Evolutionary conservation across 2,329 filamentous ascomycete species (phyloP).

Genomic region (Nothopassalora personata): DNA sequence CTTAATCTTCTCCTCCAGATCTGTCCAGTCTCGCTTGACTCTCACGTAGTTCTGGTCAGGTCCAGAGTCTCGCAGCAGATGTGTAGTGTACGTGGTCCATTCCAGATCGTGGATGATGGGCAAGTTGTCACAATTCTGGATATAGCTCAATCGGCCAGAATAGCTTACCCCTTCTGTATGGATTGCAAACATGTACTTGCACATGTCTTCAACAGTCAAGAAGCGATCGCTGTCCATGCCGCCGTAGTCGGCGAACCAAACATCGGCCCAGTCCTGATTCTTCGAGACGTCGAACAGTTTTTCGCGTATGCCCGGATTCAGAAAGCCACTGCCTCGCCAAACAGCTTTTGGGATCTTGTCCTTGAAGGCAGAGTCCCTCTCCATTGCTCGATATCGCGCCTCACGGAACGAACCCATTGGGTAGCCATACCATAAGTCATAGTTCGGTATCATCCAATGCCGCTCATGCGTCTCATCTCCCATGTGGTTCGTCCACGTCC

Average conservation of each 20-base stretch:
- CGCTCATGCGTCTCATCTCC: slow-evolving; percentile 32
- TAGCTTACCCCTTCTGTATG: slow-evolving; percentile 30
- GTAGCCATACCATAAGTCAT: slow-evolving; percentile 44
- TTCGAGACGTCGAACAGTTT: slow-evolving; percentile 26
- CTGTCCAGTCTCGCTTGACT: slow-evolving; percentile 24
- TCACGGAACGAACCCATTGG: slow-evolving; percentile 12
- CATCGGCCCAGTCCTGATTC: slow-evolving; percentile 34
- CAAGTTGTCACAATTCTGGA: slow-evolving; percentile 29
- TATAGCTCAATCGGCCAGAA: slow-evolving; percentile 27
- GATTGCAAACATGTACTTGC: slow-evolving; percentile 24
- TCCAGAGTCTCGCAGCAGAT: slow-evolving; percentile 24
- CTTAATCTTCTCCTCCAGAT: slow-evolving; percentile 26
- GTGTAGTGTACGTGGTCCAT: slow-evolving; percentile 25
- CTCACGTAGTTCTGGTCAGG: slow-evolving; percentile 27
- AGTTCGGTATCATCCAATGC: slow-evolving; percentile 50
- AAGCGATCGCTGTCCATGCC: slow-evolving; percentile 11
- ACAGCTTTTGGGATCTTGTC: slow-evolving; percentile 24
- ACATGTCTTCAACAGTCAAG: slow-evolving; percentile 22
- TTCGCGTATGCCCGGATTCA: slow-evolving; percentile 23
- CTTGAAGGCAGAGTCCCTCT: slow-evolving; percentile 14
- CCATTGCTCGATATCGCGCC: slow-evolving; percentile 19
- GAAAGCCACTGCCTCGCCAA: slow-evolving; percentile 26
- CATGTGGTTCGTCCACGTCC: slow-evolving; percentile 18
- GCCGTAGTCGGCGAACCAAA: slow-evolving; percentile 11
- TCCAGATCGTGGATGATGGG: slow-evolving; percentile 25